These are phyloP conservation scores for Boletus tomentosulus DNA, from an alignment of 768 basidiomycete genomes.

Conservation along the genomic window DNA sequence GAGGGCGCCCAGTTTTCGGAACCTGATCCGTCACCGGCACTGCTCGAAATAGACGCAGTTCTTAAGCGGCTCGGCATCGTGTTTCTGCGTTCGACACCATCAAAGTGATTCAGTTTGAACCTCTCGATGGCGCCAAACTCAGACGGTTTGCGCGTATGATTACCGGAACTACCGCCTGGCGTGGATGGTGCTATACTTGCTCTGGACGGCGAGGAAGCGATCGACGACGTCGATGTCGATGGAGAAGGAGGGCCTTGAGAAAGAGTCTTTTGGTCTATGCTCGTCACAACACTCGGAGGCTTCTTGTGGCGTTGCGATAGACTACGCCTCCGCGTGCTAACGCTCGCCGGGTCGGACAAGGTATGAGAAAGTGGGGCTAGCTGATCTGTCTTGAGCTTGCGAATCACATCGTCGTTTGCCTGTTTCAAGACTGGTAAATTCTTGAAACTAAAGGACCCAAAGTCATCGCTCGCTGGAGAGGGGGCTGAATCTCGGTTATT, in stretches of 20 bases:
- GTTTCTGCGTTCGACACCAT: conserved; percentile 70
- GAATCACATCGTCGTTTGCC: conserved; percentile 97
- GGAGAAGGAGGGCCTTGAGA: conserved; percentile 86
- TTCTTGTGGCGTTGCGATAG: conserved; percentile 79
- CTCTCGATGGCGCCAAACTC: conserved; percentile 86
- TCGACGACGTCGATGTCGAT: conserved; percentile 86
- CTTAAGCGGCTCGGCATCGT: conserved; percentile 86
- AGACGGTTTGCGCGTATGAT: conserved; percentile 80
- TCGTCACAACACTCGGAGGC: conserved; percentile 73
- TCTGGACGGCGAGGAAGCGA: conserved; percentile 85
- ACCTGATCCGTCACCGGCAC: conserved; percentile 72
- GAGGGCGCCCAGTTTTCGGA: conserved; percentile 72
- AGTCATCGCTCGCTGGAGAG: conserved; percentile 78
- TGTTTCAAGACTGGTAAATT: conserved; percentile 94
- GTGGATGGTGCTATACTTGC: conserved; percentile 68
- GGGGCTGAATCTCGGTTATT: conserved; percentile 40
- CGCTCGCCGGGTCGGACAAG: conserved; percentile 55
- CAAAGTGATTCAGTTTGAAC: conserved; percentile 80
- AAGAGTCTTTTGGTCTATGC: conserved; percentile 56
- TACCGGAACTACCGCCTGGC: conserved; percentile 52
- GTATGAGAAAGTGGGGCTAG: conserved; percentile 74
- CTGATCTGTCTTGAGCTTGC: conserved; percentile 91
- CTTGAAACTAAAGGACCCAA: conserved; percentile 98
- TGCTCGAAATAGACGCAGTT: conserved; percentile 83
- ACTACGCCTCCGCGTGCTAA: conserved; percentile 70